These are phyloP conservation scores for Mortierella sp. DNA, from an alignment of 371 early-diverging fungal genomes.

Conservation along the genomic window DNA sequence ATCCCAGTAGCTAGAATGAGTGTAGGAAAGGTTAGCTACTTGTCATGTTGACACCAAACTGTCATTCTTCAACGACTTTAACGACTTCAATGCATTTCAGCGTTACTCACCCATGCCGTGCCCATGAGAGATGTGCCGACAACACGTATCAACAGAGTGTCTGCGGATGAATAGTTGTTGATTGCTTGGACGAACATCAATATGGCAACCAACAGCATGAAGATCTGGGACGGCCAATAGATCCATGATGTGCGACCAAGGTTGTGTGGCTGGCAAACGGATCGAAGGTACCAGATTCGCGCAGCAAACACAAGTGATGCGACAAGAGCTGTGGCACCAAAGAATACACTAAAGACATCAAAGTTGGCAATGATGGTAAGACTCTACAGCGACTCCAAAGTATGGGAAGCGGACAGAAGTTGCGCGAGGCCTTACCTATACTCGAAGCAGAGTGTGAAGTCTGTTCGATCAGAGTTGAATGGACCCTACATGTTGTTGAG, in stretches of 20 bases:
- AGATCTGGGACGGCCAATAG: constrained; percentile 37
- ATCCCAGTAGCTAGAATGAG: constrained; percentile 10
- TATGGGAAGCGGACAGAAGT: not conserved
- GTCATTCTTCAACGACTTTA: not conserved
- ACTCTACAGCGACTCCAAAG: not conserved
- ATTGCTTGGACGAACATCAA: constrained; percentile 7
- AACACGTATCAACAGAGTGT: not conserved
- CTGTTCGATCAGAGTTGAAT: constrained; percentile 58
- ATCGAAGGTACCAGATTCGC: constrained; percentile 13
- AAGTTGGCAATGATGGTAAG: constrained; percentile 50
- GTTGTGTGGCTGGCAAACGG: constrained; percentile 16
- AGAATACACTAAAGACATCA: constrained; percentile 57
- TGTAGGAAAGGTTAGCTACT: not conserved
- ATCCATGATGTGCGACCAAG: constrained; percentile 42
- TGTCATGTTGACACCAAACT: not conserved
- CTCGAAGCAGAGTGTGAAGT: constrained; percentile 82
- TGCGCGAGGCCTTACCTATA: constrained; percentile 59
- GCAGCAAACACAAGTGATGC: constrained; percentile 2
- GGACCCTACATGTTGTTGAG: constrained; percentile 63
- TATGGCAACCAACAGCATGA: constrained; percentile 8
- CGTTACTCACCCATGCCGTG: constrained; percentile 23
- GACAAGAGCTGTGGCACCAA: constrained; percentile 53
- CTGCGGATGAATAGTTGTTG: not conserved
- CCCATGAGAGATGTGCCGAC: constrained; percentile 17
- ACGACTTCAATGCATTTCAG: not conserved